These are phyloP conservation scores for Intubia oerlemansii DNA, from an alignment of 2,329 filamentous ascomycete genomes.

Conservation along the genomic window DNA sequence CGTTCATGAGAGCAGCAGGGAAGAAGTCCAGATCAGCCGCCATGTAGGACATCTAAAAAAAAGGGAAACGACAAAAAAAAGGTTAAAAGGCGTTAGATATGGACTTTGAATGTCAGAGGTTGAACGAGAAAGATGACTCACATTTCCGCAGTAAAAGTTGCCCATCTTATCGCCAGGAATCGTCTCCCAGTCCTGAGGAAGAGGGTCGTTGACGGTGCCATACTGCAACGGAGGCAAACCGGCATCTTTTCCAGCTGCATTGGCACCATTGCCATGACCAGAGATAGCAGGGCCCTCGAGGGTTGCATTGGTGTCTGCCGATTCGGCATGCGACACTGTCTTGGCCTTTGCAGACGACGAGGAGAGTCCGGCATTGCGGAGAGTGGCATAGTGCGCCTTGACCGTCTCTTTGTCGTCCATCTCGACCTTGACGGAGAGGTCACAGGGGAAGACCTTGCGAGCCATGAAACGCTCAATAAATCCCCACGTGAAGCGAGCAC, in stretches of 20 bases:
- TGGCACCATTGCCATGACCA: no score
- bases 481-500: conserved; percentile 65
- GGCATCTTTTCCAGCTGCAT: no score
- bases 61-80: neutral
- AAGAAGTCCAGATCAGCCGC: conserved; percentile 76
- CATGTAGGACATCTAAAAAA: conserved; percentile 63
- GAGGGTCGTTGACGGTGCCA: conserved; percentile 55
- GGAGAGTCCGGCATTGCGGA: neutral
- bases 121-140: conserved; percentile 16
- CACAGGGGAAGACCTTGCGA: conserved; percentile 68
- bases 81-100: no score
- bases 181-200: conserved; percentile 60
- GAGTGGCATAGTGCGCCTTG: conserved; percentile 42
- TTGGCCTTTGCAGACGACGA: neutral
- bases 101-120: no score
- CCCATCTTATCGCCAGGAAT: conserved; percentile 58
- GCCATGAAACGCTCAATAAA: conserved; percentile 56
- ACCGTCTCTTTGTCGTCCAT: conserved; percentile 55
- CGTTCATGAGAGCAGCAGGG: conserved; percentile 56
- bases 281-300: no score
- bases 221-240: conserved; percentile 56
- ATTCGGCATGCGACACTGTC: no score
- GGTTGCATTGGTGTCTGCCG: no score
- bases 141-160: conserved; percentile 86
- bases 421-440: conserved; percentile 68